Evolutionary conservation across 1,284 basidiomycete genomes (phyloP).

Genomic region (Porphyrellus sp.): DNA sequence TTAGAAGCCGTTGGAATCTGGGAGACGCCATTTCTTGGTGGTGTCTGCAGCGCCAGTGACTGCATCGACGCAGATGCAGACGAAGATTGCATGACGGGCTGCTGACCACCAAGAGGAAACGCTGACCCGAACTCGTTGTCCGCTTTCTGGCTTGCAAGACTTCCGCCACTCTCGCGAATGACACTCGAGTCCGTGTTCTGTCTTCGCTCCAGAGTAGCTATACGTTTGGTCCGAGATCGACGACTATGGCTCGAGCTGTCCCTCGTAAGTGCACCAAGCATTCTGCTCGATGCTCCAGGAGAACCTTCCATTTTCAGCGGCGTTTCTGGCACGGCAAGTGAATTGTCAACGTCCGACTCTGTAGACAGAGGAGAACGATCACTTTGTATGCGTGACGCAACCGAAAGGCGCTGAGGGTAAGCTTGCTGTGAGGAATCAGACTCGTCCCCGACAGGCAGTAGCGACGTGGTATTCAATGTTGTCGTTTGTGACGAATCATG

Average conservation of each 20-base stretch:
- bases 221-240: background rate
- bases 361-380: slow-evolving; percentile 53
- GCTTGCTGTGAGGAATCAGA: slow-evolving; percentile 46
- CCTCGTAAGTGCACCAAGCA: slow-evolving; percentile 40
- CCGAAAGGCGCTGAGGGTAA: slow-evolving; percentile 57
- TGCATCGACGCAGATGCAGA: slow-evolving; percentile 66
- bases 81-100: slow-evolving; percentile 55
- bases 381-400: slow-evolving; percentile 54
- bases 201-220: background rate
- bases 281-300: slow-evolving; percentile 65
- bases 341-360: slow-evolving; percentile 60
- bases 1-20: slow-evolving; percentile 68
- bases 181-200: background rate
- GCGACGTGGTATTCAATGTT: slow-evolving; percentile 42
- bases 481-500: slow-evolving; percentile 51
- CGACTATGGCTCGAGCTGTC: slow-evolving; percentile 27
- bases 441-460: slow-evolving; percentile 43
- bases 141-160: background rate
- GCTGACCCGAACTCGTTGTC: background rate
- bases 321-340: slow-evolving; percentile 37
- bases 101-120: slow-evolving; percentile 11
- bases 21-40: slow-evolving; percentile 55
- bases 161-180: background rate
- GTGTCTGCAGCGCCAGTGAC: slow-evolving; percentile 53
- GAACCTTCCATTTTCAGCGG: slow-evolving; percentile 54